Conservation (phyloP, 1,139 yeast genomes). For the Yamadazyma mexicana region DNA sequence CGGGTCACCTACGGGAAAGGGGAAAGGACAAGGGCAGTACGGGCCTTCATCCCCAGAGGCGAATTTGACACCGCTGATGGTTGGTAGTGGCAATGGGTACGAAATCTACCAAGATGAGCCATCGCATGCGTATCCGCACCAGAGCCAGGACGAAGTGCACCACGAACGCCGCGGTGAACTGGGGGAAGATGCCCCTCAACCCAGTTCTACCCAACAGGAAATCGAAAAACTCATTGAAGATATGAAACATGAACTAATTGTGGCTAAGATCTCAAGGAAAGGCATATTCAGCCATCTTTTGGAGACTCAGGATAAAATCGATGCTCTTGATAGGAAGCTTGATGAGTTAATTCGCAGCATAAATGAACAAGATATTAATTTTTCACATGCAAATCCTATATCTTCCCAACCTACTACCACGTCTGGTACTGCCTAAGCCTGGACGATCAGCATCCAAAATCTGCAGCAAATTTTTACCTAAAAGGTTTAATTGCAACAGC, state of each 20-base stretch:
- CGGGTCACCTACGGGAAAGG: background rate
- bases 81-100: too few relatives aligned
- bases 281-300: background rate
- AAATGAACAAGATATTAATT: background rate
- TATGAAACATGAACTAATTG: background rate
- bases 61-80: background rate
- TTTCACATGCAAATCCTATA: background rate
- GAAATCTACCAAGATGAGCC: too few relatives aligned
- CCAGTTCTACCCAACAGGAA: background rate
- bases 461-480: slow-evolving; percentile 1
- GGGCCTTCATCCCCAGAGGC: too few relatives aligned
- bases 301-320: slow-evolving; percentile 1
- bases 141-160: too few relatives aligned
- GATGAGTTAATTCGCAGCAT: background rate
- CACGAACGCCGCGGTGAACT: too few relatives aligned
- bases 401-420: background rate
- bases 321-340: background rate
- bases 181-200: too few relatives aligned
- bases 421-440: background rate
- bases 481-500: slow-evolving; percentile 7
- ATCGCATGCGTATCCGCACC: too few relatives aligned
- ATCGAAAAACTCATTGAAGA: background rate
- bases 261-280: background rate
- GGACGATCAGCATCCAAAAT: background rate
- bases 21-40: too few relatives aligned